Evolutionary conservation across 768 basidiomycete species (phyloP), one percentile per base, ranked within the genome.

Genomic region (Boletus rufocinnamomeus): DNA sequence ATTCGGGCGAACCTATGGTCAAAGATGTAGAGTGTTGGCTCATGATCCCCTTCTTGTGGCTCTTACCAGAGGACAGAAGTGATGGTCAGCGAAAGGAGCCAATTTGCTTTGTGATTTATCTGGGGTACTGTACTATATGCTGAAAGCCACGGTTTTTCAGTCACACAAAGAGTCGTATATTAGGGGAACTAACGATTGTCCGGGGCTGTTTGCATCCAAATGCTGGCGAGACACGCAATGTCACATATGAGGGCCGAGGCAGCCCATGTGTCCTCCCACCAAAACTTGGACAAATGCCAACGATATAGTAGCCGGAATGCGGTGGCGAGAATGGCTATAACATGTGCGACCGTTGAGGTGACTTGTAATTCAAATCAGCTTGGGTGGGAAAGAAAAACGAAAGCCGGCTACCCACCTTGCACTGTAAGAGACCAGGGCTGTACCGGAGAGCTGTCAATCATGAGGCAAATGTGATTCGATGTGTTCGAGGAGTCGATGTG

Each of bases 191-290:
- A 47, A 72, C 71, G 8, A 6, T 0, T 14, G 1, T 1, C 1
- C 0, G 59, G 57, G 6, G 21, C 1, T 37, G 19, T 6, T n/a
- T 50, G 34, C 25, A 62, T 61, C 69, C 71, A 72, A 14, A 68
- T 8, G 46, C 62, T 55, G 28, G 45, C 45, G 8, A 71, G 56
- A 54, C 66, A 71, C 11, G 9, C 46, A 8, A 69, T 46, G 38
- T 65, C 69, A 40, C 47, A 64, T 47, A 66, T 17, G 35, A 71
- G 69, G 8, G 69, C 69, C 35, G 63, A 9, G 2, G 56, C 50
- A 6, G 69, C 69, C 69, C 69, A 72, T 34, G 58, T 43, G 35
- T 71, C 69, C 25, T 71, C 69, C 69, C 69, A 72, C 58, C 64
- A 62, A 55, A 69, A 64, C 27, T 28, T 62, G 17, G 56, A 54